Percentiles rank a stretch among this genome's conserved stretches.
phyloP scores from a whole-genome alignment of 768 basidiomycete species.

The Bullera alba region DNA sequence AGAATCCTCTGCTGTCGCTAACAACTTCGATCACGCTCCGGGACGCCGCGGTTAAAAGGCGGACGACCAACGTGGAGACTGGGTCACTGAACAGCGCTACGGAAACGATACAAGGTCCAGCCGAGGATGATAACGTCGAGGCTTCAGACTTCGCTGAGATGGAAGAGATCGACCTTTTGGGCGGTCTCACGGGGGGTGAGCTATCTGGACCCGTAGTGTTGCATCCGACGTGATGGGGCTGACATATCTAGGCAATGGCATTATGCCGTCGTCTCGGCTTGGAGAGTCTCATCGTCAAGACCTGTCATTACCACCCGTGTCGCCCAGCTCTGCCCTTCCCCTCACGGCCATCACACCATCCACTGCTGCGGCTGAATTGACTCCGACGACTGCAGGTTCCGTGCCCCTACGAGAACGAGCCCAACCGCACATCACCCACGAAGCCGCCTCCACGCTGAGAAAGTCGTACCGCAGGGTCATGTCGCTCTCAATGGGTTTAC shows the following conservation, averaged over 20 bases:
- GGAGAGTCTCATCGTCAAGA: constrained; percentile 62
- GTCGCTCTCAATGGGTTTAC: constrained; percentile 71
- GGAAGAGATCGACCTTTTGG: constrained; percentile 56
- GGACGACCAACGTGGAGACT: not conserved
- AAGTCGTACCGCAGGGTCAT: constrained; percentile 80
- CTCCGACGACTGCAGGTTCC: constrained; percentile 51
- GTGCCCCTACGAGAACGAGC: constrained; percentile 32
- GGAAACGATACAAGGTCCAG: constrained; percentile 36
- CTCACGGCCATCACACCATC: constrained; percentile 20
- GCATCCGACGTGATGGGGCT: no score
- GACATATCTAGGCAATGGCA: constrained; percentile 14
- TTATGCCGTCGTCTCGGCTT: constrained; percentile 63
- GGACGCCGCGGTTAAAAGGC: constrained; percentile 53
- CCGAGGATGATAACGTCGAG: constrained; percentile 42
- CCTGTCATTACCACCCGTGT: constrained; percentile 56
- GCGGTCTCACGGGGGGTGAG: constrained; percentile 61
- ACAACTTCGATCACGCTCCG: constrained; percentile 82
- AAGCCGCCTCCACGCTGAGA: constrained; percentile 56
- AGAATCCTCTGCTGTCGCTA: constrained; percentile 71
- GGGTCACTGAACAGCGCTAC: constrained; percentile 6
- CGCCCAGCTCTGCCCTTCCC: constrained; percentile 45
- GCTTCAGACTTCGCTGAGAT: constrained; percentile 50
- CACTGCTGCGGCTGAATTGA: constrained; percentile 47
- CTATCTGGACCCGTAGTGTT: no score
- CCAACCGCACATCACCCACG: constrained; percentile 11